phyloP scores from a whole-genome alignment of 2,329 filamentous ascomycete species.

The Aschersonia sp. region DNA sequence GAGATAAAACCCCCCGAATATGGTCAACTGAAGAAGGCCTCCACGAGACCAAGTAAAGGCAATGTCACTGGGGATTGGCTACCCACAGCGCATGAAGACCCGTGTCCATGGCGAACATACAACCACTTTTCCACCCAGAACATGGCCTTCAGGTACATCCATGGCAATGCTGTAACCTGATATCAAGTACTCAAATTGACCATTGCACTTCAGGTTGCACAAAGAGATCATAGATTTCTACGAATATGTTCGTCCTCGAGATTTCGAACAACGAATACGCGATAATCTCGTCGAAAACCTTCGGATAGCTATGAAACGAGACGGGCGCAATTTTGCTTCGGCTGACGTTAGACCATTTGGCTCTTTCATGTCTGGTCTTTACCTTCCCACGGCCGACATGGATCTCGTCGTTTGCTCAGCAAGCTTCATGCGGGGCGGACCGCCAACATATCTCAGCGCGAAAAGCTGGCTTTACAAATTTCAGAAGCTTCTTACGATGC shows the following conservation, averaged over 20 bases:
- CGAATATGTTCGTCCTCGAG: constrained; percentile 62
- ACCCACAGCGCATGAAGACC: constrained; percentile 22
- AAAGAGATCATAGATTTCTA: constrained; percentile 87
- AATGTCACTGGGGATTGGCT: constrained; percentile 38
- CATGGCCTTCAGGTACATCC: constrained; percentile 42
- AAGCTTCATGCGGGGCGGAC: constrained; percentile 39
- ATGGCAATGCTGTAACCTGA: neutral
- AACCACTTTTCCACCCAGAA: constrained; percentile 40
- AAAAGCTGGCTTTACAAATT: constrained; percentile 49
- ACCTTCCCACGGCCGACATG: constrained; percentile 69
- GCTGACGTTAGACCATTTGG: constrained; percentile 66
- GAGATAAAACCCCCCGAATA: constrained; percentile 45
- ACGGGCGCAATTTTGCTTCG: constrained; percentile 34
- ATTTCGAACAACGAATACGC: constrained; percentile 67
- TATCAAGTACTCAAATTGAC: neutral
- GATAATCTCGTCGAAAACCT: constrained; percentile 58
- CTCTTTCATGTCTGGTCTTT: constrained; percentile 79
- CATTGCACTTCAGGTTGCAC: constrained; percentile 46
- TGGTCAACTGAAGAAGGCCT: constrained; percentile 34
- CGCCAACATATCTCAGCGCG: constrained; percentile 29
- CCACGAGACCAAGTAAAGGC: constrained; percentile 34
- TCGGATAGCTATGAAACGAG: constrained; percentile 38
- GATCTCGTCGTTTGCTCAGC: constrained; percentile 68
- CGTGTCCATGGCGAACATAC: constrained; percentile 47
- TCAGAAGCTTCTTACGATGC: constrained; percentile 38